Percentiles rank a stretch among this genome's conserved stretches.
phyloP scores from a whole-genome alignment of 2,329 filamentous ascomycete species.

The Fulvia fulva region DNA sequence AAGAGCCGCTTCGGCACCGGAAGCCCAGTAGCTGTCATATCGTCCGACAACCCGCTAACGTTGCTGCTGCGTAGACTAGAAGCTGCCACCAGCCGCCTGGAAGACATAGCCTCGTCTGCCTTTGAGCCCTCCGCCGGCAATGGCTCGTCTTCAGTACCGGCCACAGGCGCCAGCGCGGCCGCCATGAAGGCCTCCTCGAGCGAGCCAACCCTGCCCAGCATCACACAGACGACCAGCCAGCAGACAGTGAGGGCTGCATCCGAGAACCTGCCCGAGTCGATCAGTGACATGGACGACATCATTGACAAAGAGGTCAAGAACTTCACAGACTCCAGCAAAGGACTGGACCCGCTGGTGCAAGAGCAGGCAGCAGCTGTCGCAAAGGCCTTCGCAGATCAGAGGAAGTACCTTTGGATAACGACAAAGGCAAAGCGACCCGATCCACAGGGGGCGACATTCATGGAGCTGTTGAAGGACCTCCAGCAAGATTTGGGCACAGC shows the following conservation, averaged over 20 bases:
- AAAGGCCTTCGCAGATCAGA: slow-evolving; percentile 74
- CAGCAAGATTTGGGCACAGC: slow-evolving; percentile 78
- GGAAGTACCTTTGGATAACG: slow-evolving; percentile 80
- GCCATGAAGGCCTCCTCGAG: slow-evolving; percentile 32
- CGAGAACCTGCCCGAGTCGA: slow-evolving; percentile 63
- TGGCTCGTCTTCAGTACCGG: slow-evolving; percentile 15
- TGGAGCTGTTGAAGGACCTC: slow-evolving; percentile 79
- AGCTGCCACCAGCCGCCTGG: slow-evolving; percentile 90
- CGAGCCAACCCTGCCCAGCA: slow-evolving; percentile 25
- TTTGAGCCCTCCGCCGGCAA: slow-evolving; percentile 44
- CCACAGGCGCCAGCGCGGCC: slow-evolving; percentile 6
- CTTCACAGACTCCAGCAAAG: slow-evolving; percentile 73
- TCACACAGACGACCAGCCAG: slow-evolving; percentile 23
- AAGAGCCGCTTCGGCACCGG: slow-evolving; percentile 14
- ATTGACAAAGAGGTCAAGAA: slow-evolving; percentile 69
- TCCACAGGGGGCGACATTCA: slow-evolving; percentile 62
- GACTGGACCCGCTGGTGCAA: slow-evolving; percentile 59
- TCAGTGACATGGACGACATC: slow-evolving; percentile 83
- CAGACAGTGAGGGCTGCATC: slow-evolving; percentile 31
- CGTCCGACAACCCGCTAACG: slow-evolving; percentile 46
- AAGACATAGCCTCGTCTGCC: slow-evolving; percentile 85
- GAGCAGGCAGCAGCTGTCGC: slow-evolving; percentile 67
- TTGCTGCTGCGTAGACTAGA: slow-evolving; percentile 67
- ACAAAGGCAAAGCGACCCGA: slow-evolving; percentile 92
- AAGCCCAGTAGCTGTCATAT: slow-evolving; percentile 16